Conservation (phyloP, 192 early-diverging fungal species). For the Coemansia furcata region DNA sequence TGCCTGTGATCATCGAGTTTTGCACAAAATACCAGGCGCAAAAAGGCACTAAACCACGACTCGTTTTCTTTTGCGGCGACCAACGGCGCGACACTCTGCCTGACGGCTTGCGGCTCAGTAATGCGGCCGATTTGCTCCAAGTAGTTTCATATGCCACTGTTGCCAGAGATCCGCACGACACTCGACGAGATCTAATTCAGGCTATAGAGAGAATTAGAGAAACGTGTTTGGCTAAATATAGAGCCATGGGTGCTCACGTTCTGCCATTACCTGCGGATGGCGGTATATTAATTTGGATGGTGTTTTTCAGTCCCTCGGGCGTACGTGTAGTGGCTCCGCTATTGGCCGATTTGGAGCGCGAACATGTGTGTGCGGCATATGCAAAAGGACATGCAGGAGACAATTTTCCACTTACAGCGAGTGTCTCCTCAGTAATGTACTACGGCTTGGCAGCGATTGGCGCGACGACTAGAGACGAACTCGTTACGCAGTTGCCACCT, state of each 20-base stretch:
- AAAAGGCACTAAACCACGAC: neutral
- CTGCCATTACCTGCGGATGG: neutral
- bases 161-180: slow-evolving; percentile 2
- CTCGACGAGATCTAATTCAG: slow-evolving; percentile 7
- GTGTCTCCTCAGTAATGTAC: neutral
- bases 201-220: slow-evolving; percentile 8
- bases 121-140: slow-evolving; percentile 30
- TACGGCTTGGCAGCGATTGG: slow-evolving; percentile 39
- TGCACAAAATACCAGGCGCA: neutral
- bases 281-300: slow-evolving; percentile 27
- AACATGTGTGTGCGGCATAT: neutral
- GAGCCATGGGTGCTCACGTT: neutral
- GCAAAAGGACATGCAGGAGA: neutral
- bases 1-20: slow-evolving; percentile 28
- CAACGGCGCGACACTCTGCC: slow-evolving; percentile 43
- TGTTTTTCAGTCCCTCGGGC: slow-evolving; percentile 48
- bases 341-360: slow-evolving; percentile 1
- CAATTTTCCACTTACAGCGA: neutral
- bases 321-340: slow-evolving; percentile 36
- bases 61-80: slow-evolving; percentile 43
- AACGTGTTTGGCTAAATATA: neutral
- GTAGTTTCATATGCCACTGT: slow-evolving; percentile 28
- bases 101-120: slow-evolving; percentile 14
- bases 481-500: slow-evolving; percentile 9
- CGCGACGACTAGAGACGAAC: slow-evolving; percentile 23